A percentile compares a stretch with the other conserved stretches of the same genome.
Conservation (phyloP, 148 eudicot species). For the Euryodendron excelsum region DNA sequence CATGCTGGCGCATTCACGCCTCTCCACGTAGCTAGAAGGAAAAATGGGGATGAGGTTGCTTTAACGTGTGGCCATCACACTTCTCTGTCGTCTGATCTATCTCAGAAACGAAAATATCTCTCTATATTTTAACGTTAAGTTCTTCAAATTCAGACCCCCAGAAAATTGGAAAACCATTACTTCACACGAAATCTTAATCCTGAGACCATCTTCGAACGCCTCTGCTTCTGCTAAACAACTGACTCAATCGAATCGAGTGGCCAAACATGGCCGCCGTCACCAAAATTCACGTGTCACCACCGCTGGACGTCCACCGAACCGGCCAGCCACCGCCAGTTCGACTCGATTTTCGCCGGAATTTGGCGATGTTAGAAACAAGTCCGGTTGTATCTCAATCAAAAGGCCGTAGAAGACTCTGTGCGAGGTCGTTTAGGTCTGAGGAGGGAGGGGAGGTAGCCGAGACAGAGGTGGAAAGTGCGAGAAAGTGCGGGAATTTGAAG, state of each 20-base stretch:
- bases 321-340: conserved; percentile 30
- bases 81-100: conserved; percentile 19
- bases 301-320: conserved; percentile 25
- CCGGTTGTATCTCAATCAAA: conserved; percentile 21
- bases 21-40: conserved; percentile 27
- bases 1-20: background rate
- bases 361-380: conserved; percentile 15
- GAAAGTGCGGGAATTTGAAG: conserved; percentile 10
- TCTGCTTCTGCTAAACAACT: background rate
- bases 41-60: conserved; percentile 41
- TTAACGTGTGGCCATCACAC: conserved; percentile 99
- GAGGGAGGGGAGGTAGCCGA: conserved; percentile 20
- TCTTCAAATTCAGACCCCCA: background rate
- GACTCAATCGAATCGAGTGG: conserved; percentile 6
- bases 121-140: conserved; percentile 10
- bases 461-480: conserved; percentile 5
- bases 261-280: conserved; percentile 48
- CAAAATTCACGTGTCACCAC: conserved; percentile 35
- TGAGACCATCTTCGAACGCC: background rate
- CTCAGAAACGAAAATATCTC: background rate
- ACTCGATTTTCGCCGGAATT: conserved; percentile 39
- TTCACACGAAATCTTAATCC: background rate
- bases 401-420: conserved; percentile 30
- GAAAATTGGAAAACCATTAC: background rate
- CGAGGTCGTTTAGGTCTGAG: conserved; percentile 57